Conservation (phyloP, 129 eudicot genomes). For the Artemisia argyi region DNA sequence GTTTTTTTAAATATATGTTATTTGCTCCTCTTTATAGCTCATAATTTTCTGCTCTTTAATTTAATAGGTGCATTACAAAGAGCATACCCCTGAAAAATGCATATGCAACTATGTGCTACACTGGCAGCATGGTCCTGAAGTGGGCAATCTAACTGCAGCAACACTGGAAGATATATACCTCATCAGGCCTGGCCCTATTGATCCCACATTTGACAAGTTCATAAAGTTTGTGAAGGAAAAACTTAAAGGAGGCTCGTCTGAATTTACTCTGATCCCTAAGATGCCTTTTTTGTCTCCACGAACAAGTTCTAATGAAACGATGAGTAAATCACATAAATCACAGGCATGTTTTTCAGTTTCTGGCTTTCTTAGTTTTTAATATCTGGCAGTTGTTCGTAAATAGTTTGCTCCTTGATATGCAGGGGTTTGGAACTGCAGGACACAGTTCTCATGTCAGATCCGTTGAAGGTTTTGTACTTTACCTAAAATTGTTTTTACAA, state of each 20-base stretch:
- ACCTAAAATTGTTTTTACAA: background rate
- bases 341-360: conserved; percentile 41
- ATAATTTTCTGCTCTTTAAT: conserved; percentile 15
- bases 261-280: conserved; percentile 28
- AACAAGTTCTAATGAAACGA: conserved; percentile 27
- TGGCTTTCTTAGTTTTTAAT: background rate
- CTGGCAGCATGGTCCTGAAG: conserved; percentile 73
- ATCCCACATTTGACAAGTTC: conserved; percentile 44
- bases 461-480: conserved; percentile 43
- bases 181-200: conserved; percentile 21
- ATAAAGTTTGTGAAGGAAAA: conserved; percentile 43
- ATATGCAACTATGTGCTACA: conserved; percentile 52
- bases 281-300: conserved; percentile 16
- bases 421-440: conserved; percentile 37
- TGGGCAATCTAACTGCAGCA: conserved; percentile 42
- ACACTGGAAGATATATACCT: conserved; percentile 43
- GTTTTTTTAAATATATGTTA: background rate
- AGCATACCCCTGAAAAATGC: conserved; percentile 55
- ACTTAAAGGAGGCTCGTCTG: conserved; percentile 17
- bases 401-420: conserved; percentile 27
- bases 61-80: conserved; percentile 46
- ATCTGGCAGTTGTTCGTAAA: background rate
- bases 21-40: background rate
- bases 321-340: background rate
- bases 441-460: conserved; percentile 5